Base-by-base conservation (phyloP, 2,329 filamentous ascomycete species). In the Stagonosporopsis cucurbitacearum region DNA sequence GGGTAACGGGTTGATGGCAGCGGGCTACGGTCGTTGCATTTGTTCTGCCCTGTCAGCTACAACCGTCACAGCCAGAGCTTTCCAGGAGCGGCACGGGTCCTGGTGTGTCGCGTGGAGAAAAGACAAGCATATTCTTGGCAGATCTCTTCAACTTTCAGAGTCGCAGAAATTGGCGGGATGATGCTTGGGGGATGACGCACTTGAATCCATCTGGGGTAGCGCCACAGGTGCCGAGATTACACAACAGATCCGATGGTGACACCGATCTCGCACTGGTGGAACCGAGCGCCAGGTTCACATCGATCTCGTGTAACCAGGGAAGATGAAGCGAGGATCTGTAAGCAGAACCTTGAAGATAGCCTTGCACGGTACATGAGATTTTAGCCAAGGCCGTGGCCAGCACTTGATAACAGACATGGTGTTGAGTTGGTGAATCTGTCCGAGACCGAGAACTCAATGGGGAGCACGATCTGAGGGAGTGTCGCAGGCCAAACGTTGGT, bases 191-290 rank as follows among this genome's bases (percentile, higher is more conserved):
- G 39, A 67, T 70, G 68, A 72, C 67, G 70, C 70, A 64, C 71
- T 71, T 64, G 50, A 46, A 56, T 66, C 66, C 65, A 54, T 57
- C 61, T 63, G 58, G 62, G 60, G 61, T 58, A 57, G 62, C 69
- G 72, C 72, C 71, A 70, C 65, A 45, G 55, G 58, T 69, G 66
- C 70, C 68, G 63, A 62, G 44, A 59, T 65, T 56, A 65, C 66
- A 69, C 58, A 44, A 53, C 60, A 57, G 53, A 61, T 50, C 65
- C 64, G 59, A 67, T 54, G 53, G 73, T 73, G 50, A 63, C 60
- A 73, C 68, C 53, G 64, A 74, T 75, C 72, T 74, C 65, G 71
- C 71, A 75, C 72, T 59, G 50, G 70, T 73, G 69, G 63, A 66
- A 73, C 72, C 72, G 66, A 58, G 60, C 57, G 59, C 66, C 70